phyloP scores from a whole-genome alignment of 345 rosid genomes.

The Syzygium jambos region DNA sequence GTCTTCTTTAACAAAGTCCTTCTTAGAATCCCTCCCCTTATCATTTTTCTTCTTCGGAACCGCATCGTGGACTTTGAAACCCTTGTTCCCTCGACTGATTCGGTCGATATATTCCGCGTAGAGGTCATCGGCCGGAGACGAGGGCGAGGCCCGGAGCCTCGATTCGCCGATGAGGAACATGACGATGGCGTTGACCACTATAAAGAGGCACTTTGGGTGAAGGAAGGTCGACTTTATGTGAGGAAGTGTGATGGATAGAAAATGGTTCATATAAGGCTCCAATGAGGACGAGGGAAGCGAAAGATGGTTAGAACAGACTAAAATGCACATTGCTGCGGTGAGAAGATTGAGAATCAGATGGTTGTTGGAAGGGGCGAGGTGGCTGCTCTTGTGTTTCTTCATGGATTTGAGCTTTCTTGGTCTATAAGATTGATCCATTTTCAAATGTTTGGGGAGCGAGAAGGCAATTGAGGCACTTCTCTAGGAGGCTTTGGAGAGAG shows the following conservation, averaged over 20 bases:
- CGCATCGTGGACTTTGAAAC: not conserved
- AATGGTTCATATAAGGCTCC: not conserved
- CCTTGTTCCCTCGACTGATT: not conserved
- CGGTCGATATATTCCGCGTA: conserved; percentile 35
- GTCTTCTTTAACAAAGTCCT: not conserved
- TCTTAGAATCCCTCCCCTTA: not conserved
- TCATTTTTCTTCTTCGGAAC: not conserved
- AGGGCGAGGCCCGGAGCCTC: conserved; percentile 1
- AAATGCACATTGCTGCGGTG: conserved; percentile 11
- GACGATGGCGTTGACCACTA: conserved; percentile 39
- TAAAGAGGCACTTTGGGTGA: conserved; percentile 33
- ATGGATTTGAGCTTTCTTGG: conserved; percentile 1
- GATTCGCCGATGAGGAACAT: conserved; percentile 43
- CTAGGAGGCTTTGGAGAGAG: not conserved
- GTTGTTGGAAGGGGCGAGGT: not conserved
- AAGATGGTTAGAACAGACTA: conserved; percentile 4
- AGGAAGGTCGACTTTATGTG: conserved; percentile 11
- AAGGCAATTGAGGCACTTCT: not conserved
- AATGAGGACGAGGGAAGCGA: conserved; percentile 8
- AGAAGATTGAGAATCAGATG: conserved; percentile 14
- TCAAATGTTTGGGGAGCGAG: not conserved
- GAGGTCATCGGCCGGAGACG: conserved; percentile 5
- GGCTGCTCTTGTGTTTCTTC: conserved; percentile 15
- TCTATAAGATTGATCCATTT: not conserved
- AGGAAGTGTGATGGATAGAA: conserved; percentile 8